Base-by-base conservation (phyloP, 495 filamentous ascomycete genomes). In the Sphaerosporella brunnea region DNA sequence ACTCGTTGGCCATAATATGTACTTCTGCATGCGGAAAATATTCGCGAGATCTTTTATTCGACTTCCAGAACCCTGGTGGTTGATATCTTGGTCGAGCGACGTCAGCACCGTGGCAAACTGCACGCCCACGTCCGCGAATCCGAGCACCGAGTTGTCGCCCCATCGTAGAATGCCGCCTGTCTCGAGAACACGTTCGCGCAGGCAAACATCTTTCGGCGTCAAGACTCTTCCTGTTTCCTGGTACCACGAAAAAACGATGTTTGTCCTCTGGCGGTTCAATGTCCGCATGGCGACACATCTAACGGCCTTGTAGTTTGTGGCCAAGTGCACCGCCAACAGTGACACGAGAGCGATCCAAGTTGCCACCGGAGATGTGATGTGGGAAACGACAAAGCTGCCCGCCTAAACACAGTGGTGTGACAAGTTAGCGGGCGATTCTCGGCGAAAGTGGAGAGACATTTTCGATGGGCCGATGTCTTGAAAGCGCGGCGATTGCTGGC, bases 191-290 rank as follows among this genome's bases (percentile, higher is more conserved):
- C 68, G 67, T 63, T 97, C 88, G 54, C 72, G 58, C 20, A 54
- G 49, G 5, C 83, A 67, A 2, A 81, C 74, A 53, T 84, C 66
- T 15, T 68, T 66, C 0, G 84, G 87, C 0, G 63, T 69, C 13
- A 82, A 68, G 21, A 79, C 55, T 21, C 26, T 43, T 18, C 68
- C 72, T 3, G 60, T 62, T 11, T 68, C 65, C 5, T 78, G 53
- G 32, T 79, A 69, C 13, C 72, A 64, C 16, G 78, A 77, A 51
- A 87, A 75, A 23, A 87, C 69, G 35, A 97, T 74, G 53, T 80
- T 87, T 0, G 86, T 78, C 19, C 88, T 73, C 62, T 95, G 88
- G 25, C 83, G 69, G 66, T 93, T 95, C 13, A 95, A 68, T n/a
- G 75, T 84, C 13, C 72, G 72, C 76, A 95, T 81, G 59, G 74